Evolutionary conservation across 306 rosid species (phyloP).

Genomic region (Parietaria judaica): DNA sequence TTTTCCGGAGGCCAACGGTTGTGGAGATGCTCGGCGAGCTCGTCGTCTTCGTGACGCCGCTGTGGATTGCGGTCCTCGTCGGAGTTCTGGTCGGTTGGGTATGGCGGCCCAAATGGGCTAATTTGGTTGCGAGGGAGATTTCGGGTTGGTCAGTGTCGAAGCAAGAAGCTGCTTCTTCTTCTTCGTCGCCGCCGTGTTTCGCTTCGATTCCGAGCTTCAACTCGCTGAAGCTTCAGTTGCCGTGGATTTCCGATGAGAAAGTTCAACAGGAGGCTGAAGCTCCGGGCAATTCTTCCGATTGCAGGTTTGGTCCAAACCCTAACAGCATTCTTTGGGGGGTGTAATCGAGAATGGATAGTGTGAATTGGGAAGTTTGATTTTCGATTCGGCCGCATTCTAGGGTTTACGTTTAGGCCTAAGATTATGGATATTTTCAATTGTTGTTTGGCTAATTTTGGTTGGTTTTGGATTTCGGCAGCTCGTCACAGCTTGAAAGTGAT

Average conservation of each 20-base stretch:
- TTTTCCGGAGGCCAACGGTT: slow-evolving; percentile 28
- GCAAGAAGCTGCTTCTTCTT: slow-evolving; percentile 15
- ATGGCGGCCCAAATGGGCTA: slow-evolving; percentile 93
- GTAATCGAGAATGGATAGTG: too few species aligned
- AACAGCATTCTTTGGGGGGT: not conserved
- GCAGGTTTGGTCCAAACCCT: slow-evolving; percentile 36
- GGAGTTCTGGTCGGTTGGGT: slow-evolving; percentile 91
- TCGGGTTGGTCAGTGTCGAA: slow-evolving; percentile 23
- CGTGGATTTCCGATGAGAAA: slow-evolving; percentile 25
- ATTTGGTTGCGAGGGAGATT: slow-evolving; percentile 26
- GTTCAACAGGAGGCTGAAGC: slow-evolving; percentile 21
- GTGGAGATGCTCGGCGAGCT: slow-evolving; percentile 33
- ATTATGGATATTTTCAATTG: not conserved
- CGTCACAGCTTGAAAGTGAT: slow-evolving; percentile 31
- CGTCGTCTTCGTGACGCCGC: slow-evolving; percentile 42
- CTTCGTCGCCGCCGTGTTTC: slow-evolving; percentile 18
- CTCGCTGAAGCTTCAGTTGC: slow-evolving; percentile 33
- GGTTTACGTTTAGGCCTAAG: not conserved
- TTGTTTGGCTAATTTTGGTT: not conserved
- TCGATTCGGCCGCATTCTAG: not conserved
- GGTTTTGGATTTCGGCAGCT: slow-evolving; percentile 19
- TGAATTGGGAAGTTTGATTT: not conserved
- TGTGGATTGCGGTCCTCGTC: slow-evolving; percentile 67
- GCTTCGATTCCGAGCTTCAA: slow-evolving; percentile 31
- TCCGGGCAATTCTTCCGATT: slow-evolving; percentile 19